Base-by-base conservation (phyloP, 1,284 basidiomycete genomes). In the Phellinidium pouzarii region DNA sequence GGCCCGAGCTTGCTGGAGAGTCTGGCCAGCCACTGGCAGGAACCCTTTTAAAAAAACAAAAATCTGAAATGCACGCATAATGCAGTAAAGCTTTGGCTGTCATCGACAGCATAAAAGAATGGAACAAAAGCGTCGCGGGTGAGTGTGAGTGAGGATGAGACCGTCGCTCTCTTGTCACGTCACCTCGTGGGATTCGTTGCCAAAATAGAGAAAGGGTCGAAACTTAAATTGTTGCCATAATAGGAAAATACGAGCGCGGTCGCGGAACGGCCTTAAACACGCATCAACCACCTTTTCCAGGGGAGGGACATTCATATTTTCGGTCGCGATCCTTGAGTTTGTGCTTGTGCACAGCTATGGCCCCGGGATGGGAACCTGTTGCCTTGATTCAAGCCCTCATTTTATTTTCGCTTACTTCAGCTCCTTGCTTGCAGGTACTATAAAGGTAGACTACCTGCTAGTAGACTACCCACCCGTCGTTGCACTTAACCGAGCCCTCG, bases 391-490 rank as follows among this genome's bases (percentile, higher is more conserved):
- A n/a, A 12, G n/a, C 44, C 44, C n/a, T n/a, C n/a, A n/a, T n/a
- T n/a, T 31, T 31, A 34, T 29, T 34, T 34, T 46, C 27, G 9
- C 44, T 46, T 46, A 46, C 44, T 46, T 46, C 44, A 46, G 27
- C 27, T 19, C 31, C 23, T n/a, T 34, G 22, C 38, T 27, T 25
- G 34, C 19, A 23, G 27, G 49, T 50, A 50, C 44, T n/a, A n/a
- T n/a, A n/a, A 50, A 50, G 31, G 25, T 40, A 49, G 12, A 29
- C 17, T 17, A 23, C 20, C 14, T 40, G 25, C 29, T 22, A 19
- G 37, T 27, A 25, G 23, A 43, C 25, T 37, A 50, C 20, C 34
- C 41, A 22, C 23, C 9, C 17, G 14, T 50, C 25, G 48, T 20
- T 17, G 37, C 37, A 17, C n/a, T 40, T 17, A n/a, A 17, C 37